A percentile compares a stretch with the other conserved stretches of the same genome.
These are phyloP conservation scores for Trichosporon sp. DNA, from an alignment of 1,284 basidiomycete genomes.

Conservation along the genomic window DNA sequence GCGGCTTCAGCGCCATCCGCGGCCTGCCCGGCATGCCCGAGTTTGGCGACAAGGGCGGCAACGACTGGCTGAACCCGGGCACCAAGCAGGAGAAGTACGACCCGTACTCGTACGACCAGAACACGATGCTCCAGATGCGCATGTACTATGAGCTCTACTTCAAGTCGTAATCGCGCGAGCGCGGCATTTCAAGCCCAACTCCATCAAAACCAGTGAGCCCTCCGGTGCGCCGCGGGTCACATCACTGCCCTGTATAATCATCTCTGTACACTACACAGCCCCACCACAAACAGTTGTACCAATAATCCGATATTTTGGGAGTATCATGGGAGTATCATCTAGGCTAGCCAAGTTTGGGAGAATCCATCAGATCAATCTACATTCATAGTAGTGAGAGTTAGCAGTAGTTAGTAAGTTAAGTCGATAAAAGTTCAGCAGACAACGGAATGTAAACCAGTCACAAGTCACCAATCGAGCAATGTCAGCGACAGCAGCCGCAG, in stretches of 20 bases:
- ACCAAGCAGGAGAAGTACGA: background rate
- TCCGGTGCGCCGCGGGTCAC: background rate
- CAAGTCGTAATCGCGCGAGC: constrained; percentile 13
- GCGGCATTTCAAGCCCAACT: too few species aligned
- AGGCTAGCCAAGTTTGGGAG: too few species aligned
- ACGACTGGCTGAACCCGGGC: constrained; percentile 9
- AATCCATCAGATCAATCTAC: background rate
- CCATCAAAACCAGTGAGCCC: background rate
- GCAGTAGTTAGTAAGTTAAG: too few species aligned
- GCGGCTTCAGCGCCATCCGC: constrained; percentile 4
- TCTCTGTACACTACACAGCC: background rate
- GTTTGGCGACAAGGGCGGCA: constrained; percentile 5
- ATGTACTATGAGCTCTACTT: constrained; percentile 30
- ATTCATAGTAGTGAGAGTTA: too few species aligned
- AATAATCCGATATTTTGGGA: background rate
- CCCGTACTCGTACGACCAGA: constrained; percentile 2
- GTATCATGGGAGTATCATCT: background rate
- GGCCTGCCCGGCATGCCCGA: background rate
- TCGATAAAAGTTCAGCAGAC: too few species aligned
- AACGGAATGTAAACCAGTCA: too few species aligned
- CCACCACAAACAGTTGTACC: background rate
- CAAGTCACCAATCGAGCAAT: too few species aligned
- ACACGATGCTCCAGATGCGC: constrained; percentile 17
- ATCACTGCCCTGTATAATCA: background rate
- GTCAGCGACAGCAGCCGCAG: too few species aligned